Base-by-base conservation (phyloP, 441 rosid species). In the Gossypium trilobum region DNA sequence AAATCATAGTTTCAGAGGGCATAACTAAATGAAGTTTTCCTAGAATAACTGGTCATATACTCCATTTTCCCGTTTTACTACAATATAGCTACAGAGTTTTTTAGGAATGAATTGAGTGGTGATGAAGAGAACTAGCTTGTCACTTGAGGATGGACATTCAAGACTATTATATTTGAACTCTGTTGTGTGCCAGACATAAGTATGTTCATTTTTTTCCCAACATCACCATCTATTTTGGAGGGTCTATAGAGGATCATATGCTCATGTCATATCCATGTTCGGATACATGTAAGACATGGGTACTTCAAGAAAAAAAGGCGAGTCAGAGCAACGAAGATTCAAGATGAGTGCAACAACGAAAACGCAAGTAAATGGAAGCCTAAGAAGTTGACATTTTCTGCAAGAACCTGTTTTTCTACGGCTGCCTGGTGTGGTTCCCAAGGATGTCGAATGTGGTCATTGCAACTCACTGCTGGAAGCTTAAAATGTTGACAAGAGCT, bases 401-500 rank as follows among this genome's bases (percentile, higher is more conserved):
- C 44, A 29, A 16, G 27, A 27, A 36, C 4, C 14, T 63, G 16
- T 36, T 62, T 33, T 36, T n/a, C 23, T 36, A 48, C 0, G 55
- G 55, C 46, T 4, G 23, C 23, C 58, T 67, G 44, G 14, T 50
- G 4, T 50, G 59, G 58, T 50, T 68, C 25, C 44, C 7, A 0
- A 27, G 27, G 71, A 68, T 50, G 25, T 68, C 17, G 16, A 68
- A 27, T 67, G 46, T 68, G 20, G 59, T 68, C 71, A 8, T 29
- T 27, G 46, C 14, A 25, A 67, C 58, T 68, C 71, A 29, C 14
- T 50, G 60, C 46, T 29, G 10, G 72, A 51, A 29, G 2, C 25
- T 68, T 27, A 19, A 27, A 29, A 68, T 68, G 59, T 51, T 27
- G 13, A 58, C 23, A 64, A 64, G 71, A 27, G 46, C 25, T 68